Evolutionary conservation across 2,329 filamentous ascomycete species (phyloP).

Genomic region (Colletotrichum cuscutae): DNA sequence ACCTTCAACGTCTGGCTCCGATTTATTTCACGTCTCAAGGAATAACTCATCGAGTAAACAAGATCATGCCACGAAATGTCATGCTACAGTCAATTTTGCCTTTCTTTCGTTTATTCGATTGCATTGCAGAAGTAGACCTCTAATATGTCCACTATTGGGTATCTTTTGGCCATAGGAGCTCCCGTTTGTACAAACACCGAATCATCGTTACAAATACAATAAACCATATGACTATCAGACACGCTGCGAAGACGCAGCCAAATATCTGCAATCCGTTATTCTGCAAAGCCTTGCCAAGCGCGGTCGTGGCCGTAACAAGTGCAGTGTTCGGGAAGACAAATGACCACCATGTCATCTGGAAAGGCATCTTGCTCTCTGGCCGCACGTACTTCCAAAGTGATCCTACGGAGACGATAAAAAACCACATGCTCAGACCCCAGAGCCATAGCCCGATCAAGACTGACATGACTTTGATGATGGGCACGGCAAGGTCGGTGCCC

Average conservation of each 20-base stretch:
- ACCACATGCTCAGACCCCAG: constrained; percentile 86
- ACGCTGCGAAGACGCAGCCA: constrained; percentile 74
- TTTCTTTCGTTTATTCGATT: neutral
- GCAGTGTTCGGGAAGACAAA: constrained; percentile 87
- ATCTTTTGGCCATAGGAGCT: constrained; percentile 83
- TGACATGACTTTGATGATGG: constrained; percentile 58
- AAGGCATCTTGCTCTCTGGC: constrained; percentile 69
- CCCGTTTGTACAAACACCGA: constrained; percentile 69
- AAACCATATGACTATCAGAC: constrained; percentile 74
- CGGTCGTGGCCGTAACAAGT: constrained; percentile 78
- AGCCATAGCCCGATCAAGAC: constrained; percentile 80
- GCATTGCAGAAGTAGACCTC: neutral
- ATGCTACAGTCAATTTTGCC: neutral
- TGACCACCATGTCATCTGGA: constrained; percentile 88
- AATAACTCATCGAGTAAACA: neutral
- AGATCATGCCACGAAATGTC: neutral
- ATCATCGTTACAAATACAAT: constrained; percentile 78
- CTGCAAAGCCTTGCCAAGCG: constrained; percentile 72
- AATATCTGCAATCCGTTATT: constrained; percentile 71
- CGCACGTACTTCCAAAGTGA: constrained; percentile 76
- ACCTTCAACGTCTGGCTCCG: neutral
- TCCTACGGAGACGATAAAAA: constrained; percentile 83
- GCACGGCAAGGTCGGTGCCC: constrained; percentile 52
- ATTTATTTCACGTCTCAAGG: neutral
- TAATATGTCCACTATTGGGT: constrained; percentile 16